Conservation (phyloP, 192 early-diverging fungal species). For the Entophlyctis luteolus region DNA sequence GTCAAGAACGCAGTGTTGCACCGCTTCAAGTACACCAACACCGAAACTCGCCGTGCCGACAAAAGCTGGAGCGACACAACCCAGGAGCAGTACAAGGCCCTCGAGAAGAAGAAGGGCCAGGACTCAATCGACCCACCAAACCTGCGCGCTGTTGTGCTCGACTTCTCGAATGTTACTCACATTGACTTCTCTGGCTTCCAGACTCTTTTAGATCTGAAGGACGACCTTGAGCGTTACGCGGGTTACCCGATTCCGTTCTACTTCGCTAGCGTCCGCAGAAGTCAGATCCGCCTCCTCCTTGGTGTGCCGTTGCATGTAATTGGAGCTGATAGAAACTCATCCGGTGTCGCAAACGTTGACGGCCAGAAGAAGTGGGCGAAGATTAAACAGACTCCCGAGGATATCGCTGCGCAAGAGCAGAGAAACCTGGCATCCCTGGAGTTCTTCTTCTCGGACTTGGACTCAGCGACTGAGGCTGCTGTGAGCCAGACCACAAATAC, state of each 20-base stretch:
- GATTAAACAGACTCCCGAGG: too few relatives aligned
- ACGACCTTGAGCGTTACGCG: conserved; percentile 51
- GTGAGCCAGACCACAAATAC: too few relatives aligned
- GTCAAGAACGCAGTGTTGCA: conserved; percentile 27
- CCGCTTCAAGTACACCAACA: conserved; percentile 24
- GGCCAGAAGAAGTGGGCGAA: too few relatives aligned
- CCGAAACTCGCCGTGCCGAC: neutral
- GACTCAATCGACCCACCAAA: neutral
- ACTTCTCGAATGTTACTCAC: conserved; percentile 71
- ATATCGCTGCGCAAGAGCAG: too few relatives aligned
- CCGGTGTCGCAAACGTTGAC: too few relatives aligned
- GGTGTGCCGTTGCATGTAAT: too few relatives aligned
- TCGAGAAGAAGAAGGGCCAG: neutral
- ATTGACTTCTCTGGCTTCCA: conserved; percentile 81
- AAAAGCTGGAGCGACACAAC: conserved; percentile 39
- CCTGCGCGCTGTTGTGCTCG: conserved; percentile 67
- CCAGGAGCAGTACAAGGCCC: conserved; percentile 14
- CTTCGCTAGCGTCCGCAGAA: conserved; percentile 46
- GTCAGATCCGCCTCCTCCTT: conserved; percentile 19
- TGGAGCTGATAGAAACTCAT: too few relatives aligned
- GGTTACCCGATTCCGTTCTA: conserved; percentile 47
- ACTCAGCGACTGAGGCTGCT: too few relatives aligned
- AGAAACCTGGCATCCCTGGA: too few relatives aligned
- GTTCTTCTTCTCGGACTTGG: too few relatives aligned
- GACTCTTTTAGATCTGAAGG: conserved; percentile 61